Evolutionary conservation across 2,329 filamentous ascomycete genomes (phyloP), one percentile per base, ranked within the genome.

Genomic region (Pseudogymnoascus sp.): DNA sequence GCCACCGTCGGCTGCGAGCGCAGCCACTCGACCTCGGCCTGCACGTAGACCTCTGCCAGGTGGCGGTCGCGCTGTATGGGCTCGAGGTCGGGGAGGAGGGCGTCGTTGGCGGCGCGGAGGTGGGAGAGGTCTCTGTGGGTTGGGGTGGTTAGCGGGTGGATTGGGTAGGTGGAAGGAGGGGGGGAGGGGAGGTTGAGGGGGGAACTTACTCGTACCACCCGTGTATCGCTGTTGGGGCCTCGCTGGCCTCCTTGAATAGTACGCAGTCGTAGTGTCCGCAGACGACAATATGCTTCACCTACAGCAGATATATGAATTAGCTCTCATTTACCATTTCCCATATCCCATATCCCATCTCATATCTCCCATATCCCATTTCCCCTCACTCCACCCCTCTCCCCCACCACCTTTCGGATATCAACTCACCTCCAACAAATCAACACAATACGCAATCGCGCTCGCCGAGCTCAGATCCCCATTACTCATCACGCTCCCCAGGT

Each of bases 401-500:
- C 33, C 19, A n/a, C n/a, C 19, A 6, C 9, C 11, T 23, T 9
- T 2, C 33, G 33, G 31, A 9, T 11, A 31, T 19, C 23, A 40
- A 60, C 65, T 44, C 38, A 89, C 86, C 69, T 85, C 80, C 47
- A 89, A 75, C 70, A 85, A 78, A 64, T 79, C 77, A 65, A 89
- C 83, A 61, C 84, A 82, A 73, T 83, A 89, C 68, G 87, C 82
- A 70, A 89, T 82, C 47, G 88, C 86, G 67, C 79, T 80, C 19
- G 82, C 77, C 38, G 82, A 80, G 72, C 78, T 85, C 68, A 88
- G 75, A 71, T 89, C 87, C 69, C 80, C 80, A 40, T 81, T 76
- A 67, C 82, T 81, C 61, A 89, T 73, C 67, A 87, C 78, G 74
- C 88, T 89, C 69, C 86, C 87, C 71, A 89, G 87, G 74, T 89